Evolutionary conservation across 2,329 filamentous ascomycete species (phyloP), one percentile per base, ranked within the genome.

Genomic region (Paecilomyces variotii): DNA sequence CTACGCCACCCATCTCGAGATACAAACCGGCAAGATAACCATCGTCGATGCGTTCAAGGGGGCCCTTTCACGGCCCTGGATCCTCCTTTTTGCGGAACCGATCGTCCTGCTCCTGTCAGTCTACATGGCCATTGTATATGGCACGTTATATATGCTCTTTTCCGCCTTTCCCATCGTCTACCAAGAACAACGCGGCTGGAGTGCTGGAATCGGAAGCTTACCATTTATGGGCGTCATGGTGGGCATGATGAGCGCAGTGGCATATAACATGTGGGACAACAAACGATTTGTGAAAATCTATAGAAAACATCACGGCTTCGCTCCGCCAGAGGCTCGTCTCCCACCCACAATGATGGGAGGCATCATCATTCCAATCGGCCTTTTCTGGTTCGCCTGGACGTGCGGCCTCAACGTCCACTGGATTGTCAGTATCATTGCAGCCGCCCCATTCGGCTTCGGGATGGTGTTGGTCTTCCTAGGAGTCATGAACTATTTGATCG

Each of bases 361-460:
- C 61, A 74, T 80, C 28, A 68, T 71, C 11, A 71, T 84, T 54
- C 81, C 82, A 0, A 69, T 82, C 53, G 77, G 79, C 9, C 71
- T 83, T 6, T 81, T 83, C 68, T 81, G 79, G 78, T 79, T 83
- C 55, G 80, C 79, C 1, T 83, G 81, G 81, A 81, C 81, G 0
- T 78, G 79, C 54, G 76, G 70, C 55, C 71, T 78, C 67, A 61
- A 56, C 35, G 63, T 70, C 25, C 68, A 69, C 58, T 72, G 70
- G 71, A 69, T 71, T 26, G 65, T 69, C 12, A 63, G 62, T 39
- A 70, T 72, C 50, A 64, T 73, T 11, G 68, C 64, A 9, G 62
- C 62, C 2, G 65, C 62, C 1, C 64, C 69, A 3, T 70, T 75
- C 56, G 72, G 72, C 3, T 72, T 72, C 50, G 72, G 72, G 2